These are phyloP conservation scores for Planoprotostelium fungivorum DNA, from an alignment of 78 protist genomes.

Conservation along the genomic window DNA sequence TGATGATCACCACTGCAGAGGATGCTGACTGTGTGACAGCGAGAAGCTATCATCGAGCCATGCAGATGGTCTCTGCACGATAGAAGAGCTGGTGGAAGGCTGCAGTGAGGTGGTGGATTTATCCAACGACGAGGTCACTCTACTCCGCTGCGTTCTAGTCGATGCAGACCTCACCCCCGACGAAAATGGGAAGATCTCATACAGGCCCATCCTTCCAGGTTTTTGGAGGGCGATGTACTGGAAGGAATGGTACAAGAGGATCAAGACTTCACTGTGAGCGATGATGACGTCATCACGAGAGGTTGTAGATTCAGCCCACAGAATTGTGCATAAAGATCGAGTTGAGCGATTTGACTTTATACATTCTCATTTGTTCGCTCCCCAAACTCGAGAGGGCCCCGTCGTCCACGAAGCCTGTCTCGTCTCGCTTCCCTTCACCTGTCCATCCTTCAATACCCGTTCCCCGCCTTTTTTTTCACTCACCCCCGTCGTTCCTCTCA, in stretches of 20 bases:
- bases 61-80: not conserved
- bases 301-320: no score
- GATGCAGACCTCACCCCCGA: not conserved
- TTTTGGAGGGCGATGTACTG: not conserved
- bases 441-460: no score
- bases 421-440: no score
- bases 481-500: not conserved
- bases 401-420: no score
- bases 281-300: no score
- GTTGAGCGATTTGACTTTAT: no score
- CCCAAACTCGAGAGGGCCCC: no score
- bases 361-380: no score
- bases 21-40: not conserved
- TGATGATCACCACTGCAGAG: not conserved
- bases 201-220: not conserved
- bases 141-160: not conserved
- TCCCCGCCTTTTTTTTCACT: no score
- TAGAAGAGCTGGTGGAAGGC: not conserved
- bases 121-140: not conserved
- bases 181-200: not conserved
- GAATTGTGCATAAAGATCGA: no score
- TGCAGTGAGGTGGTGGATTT: not conserved
- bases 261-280: no score
- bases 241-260: not conserved
- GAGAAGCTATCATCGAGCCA: not conserved